phyloP scores from a whole-genome alignment of 1,284 basidiomycete species.

The Ceratobasidium sp. region DNA sequence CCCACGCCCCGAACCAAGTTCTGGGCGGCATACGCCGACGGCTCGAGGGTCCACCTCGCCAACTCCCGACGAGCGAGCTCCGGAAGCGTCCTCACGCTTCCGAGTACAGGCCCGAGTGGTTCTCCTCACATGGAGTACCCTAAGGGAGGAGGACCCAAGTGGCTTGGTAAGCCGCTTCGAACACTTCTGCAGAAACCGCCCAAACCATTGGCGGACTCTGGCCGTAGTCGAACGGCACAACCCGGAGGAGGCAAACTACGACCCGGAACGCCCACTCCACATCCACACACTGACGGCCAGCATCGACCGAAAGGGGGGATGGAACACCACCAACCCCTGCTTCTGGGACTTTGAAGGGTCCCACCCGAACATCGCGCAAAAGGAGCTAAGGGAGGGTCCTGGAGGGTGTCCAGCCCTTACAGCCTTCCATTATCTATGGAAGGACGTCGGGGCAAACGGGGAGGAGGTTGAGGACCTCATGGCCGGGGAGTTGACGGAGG shows the following conservation, averaged over 20 bases:
- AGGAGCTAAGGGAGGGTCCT: background rate
- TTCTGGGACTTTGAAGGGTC: background rate
- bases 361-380: background rate
- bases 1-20: too few species aligned
- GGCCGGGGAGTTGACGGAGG: too few species aligned
- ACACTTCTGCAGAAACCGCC: background rate
- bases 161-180: too few species aligned
- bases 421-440: too few species aligned
- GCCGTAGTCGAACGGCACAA: background rate
- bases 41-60: background rate
- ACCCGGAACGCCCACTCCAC: background rate
- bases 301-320: background rate
- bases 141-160: background rate
- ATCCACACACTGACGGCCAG: background rate
- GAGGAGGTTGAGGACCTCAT: too few species aligned
- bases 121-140: background rate
- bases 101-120: background rate
- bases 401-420: background rate
- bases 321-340: background rate
- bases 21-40: too few species aligned
- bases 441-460: too few species aligned
- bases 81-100: background rate
- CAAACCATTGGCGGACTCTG: background rate
- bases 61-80: background rate
- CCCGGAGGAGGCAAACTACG: background rate